Evolutionary conservation across 805 yeast genomes (phyloP).

Genomic region (Candida andamanensis): DNA sequence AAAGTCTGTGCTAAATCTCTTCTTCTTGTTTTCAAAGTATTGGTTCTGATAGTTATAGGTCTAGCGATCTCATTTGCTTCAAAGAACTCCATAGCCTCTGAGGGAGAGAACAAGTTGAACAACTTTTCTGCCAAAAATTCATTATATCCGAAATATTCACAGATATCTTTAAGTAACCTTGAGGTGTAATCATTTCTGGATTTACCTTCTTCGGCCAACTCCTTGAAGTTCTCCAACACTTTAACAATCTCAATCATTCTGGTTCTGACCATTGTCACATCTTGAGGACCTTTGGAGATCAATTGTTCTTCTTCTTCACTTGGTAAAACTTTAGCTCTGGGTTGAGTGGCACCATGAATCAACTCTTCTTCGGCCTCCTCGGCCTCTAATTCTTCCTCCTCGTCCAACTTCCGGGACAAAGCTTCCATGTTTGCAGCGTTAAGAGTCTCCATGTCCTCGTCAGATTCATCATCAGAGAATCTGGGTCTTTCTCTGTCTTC

Average conservation of each 20-base stretch:
- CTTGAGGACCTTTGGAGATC: conserved; percentile 53
- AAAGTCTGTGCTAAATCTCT: conserved; percentile 93
- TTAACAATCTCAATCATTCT: conserved; percentile 94
- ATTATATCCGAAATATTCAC: conserved; percentile 90
- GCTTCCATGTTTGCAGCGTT: conserved; percentile 84
- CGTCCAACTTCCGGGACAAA: conserved; percentile 62
- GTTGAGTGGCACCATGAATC: conserved; percentile 57
- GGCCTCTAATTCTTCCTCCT: conserved; percentile 44
- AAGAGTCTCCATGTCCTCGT: conserved; percentile 54
- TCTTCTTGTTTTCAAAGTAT: conserved; percentile 89
- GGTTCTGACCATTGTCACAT: conserved; percentile 78
- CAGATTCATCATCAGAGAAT: conserved; percentile 60
- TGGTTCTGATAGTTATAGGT: conserved; percentile 97
- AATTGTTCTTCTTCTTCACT: conserved; percentile 58
- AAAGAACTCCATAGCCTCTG: conserved; percentile 96
- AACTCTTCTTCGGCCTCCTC: conserved; percentile 51
- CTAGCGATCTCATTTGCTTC: conserved; percentile 97
- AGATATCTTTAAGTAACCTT: conserved; percentile 77
- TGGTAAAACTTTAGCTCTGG: conserved; percentile 75
- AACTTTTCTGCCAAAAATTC: conserved; percentile 90
- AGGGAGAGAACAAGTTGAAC: conserved; percentile 85
- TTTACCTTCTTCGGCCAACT: conserved; percentile 76
- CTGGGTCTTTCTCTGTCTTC: conserved; percentile 58
- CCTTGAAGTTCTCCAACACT: conserved; percentile 86
- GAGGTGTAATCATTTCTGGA: conserved; percentile 79